Conservation (phyloP, 2,329 filamentous ascomycete species). For the Coniochaeta ligniaria region DNA sequence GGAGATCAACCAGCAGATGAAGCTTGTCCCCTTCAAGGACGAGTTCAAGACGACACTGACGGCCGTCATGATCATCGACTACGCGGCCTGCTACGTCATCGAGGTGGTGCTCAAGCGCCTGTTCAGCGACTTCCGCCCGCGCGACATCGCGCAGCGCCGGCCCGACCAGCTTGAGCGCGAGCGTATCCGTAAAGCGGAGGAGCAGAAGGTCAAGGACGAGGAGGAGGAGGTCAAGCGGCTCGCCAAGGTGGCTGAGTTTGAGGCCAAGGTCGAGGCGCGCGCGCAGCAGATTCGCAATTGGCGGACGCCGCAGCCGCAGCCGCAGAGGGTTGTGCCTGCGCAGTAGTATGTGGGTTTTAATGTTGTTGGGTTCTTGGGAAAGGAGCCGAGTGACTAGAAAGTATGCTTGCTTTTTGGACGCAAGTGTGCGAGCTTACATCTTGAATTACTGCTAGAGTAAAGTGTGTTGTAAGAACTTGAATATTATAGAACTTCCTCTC, state of each 20-base stretch:
- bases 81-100: conserved; percentile 76
- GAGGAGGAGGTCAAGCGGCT: conserved; percentile 45
- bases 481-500: not conserved
- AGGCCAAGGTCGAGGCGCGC: conserved; percentile 48
- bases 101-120: conserved; percentile 77
- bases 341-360: not conserved
- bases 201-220: conserved; percentile 38
- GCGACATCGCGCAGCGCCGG: conserved; percentile 83
- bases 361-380: not conserved
- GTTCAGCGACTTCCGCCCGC: conserved; percentile 88
- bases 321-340: not conserved
- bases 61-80: conserved; percentile 78
- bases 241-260: conserved; percentile 52
- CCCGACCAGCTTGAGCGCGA: conserved; percentile 82
- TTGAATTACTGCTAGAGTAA: not conserved
- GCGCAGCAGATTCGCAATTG: conserved; percentile 40
- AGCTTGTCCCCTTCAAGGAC: conserved; percentile 78
- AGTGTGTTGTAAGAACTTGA: not conserved
- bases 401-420: not conserved
- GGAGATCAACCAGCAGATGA: conserved; percentile 89
- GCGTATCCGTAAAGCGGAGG: conserved; percentile 56
- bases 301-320: conserved; percentile 23
- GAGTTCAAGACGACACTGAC: conserved; percentile 91
- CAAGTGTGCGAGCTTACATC: not conserved
- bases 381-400: not conserved